These are phyloP conservation scores for Trametes villosa DNA, from an alignment of 768 basidiomycete species.

Conservation along the genomic window DNA sequence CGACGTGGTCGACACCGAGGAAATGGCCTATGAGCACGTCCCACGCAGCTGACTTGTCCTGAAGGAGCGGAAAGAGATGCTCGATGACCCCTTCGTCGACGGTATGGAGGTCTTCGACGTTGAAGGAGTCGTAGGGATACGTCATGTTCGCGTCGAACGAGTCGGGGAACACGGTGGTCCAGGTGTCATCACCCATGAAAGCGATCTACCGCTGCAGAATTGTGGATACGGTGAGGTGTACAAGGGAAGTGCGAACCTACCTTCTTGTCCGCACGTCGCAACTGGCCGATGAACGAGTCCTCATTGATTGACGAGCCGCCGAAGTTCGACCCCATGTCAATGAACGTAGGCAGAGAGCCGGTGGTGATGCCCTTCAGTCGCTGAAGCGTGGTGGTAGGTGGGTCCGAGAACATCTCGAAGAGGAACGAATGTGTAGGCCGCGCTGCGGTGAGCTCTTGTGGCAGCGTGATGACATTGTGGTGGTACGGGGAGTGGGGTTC, in stretches of 20 bases:
- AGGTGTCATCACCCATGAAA: conserved; percentile 97
- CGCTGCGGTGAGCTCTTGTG: conserved; percentile 64
- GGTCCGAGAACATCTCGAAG: conserved; percentile 90
- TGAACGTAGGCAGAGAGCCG: conserved; percentile 92
- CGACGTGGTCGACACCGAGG: conserved; percentile 95
- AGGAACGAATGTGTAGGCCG: conserved; percentile 79
- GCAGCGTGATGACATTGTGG: conserved; percentile 83
- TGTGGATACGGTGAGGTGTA: conserved; percentile 17
- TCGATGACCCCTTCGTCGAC: conserved; percentile 90
- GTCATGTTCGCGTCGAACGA: conserved; percentile 73
- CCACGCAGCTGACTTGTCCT: conserved; percentile 56
- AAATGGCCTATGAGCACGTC: conserved; percentile 92
- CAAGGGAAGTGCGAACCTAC: conserved; percentile 42
- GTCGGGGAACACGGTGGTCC: conserved; percentile 86
- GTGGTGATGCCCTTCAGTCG: conserved; percentile 95
- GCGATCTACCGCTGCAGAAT: conserved; percentile 57
- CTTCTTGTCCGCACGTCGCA: conserved; percentile 59
- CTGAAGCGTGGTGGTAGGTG: conserved; percentile 94
- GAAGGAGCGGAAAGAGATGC: conserved; percentile 82
- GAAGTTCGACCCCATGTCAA: conserved; percentile 93
- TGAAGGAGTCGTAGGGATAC: conserved; percentile 93
- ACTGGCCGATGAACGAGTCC: conserved; percentile 84
- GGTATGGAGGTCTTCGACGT: conserved; percentile 96
- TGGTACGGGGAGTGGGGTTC: conserved; percentile 66
- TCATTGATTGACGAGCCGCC: conserved; percentile 85